Conservation (phyloP, 1,284 basidiomycete genomes). For the Puccinia horiana region DNA sequence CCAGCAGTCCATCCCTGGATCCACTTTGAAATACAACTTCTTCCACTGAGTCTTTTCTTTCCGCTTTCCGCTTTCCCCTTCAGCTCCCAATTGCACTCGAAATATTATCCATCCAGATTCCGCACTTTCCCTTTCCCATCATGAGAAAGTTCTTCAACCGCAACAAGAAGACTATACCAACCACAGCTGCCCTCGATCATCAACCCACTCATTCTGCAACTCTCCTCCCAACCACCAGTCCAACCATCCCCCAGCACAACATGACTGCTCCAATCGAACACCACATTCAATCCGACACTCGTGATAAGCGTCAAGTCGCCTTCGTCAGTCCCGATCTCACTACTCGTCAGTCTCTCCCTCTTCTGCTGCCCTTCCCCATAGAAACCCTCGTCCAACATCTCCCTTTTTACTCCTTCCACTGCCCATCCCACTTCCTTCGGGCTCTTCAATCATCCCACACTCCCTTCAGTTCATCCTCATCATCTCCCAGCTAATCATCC, state of each 20-base stretch:
- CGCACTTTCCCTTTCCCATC: too few species aligned
- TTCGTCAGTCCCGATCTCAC: slow-evolving; percentile 46
- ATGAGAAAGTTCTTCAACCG: slow-evolving; percentile 41
- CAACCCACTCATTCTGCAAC: not conserved
- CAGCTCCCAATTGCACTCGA: too few species aligned
- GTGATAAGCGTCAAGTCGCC: slow-evolving; percentile 44
- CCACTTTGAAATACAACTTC: too few species aligned
- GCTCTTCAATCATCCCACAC: too few species aligned
- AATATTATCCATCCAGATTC: too few species aligned
- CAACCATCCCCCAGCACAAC: not conserved
- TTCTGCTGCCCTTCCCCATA: not conserved
- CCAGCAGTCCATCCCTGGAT: too few species aligned
- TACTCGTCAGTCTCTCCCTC: slow-evolving; percentile 14
- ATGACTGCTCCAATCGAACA: not conserved
- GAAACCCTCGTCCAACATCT: too few species aligned
- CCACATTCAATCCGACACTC: not conserved
- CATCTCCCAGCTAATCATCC: not conserved
- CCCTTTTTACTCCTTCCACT: not conserved
- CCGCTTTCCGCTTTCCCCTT: too few species aligned
- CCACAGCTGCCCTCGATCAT: not conserved
- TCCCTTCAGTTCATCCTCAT: too few species aligned
- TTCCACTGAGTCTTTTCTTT: too few species aligned
- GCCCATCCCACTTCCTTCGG: not conserved
- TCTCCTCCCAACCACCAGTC: not conserved
- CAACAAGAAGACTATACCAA: not conserved